A percentile compares a stretch with the other conserved stretches of the same genome.
Evolutionary conservation across 2,329 filamentous ascomycete genomes (phyloP).

Genomic region (Gyromitra esculenta): DNA sequence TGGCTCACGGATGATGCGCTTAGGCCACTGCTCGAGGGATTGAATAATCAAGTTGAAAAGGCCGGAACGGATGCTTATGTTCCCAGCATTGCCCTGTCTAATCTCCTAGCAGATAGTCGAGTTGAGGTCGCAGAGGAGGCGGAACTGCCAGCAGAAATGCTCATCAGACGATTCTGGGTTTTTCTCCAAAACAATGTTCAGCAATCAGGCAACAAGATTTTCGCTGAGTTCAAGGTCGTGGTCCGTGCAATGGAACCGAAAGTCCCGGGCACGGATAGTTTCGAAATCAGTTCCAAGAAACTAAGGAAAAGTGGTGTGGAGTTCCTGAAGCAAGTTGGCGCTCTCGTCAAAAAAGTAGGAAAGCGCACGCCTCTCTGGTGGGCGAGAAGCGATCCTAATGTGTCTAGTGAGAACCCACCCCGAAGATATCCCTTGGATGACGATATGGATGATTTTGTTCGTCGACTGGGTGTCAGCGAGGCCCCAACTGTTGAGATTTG

Average conservation of each 20-base stretch:
- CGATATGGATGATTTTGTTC: not conserved
- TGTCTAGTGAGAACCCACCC: not conserved
- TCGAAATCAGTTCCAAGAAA: not conserved
- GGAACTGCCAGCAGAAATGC: not conserved
- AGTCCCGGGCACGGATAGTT: not conserved
- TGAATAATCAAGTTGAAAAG: fast-evolving
- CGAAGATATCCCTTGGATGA: not conserved
- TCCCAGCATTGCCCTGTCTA: not conserved
- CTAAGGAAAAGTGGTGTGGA: not conserved
- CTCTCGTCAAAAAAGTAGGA: not conserved
- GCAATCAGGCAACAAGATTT: not conserved
- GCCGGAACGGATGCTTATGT: not conserved
- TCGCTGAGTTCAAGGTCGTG: not conserved
- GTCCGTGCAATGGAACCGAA: not conserved
- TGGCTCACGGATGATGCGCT: not conserved
- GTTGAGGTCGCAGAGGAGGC: not conserved
- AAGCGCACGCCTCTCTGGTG: not conserved
- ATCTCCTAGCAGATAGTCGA: not conserved
- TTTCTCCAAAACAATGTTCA: slow-evolving; percentile 23
- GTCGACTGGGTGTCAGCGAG: not conserved
- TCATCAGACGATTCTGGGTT: slow-evolving; percentile 26
- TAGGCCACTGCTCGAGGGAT: not conserved
- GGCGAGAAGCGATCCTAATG: not conserved
- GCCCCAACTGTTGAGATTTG: not conserved
- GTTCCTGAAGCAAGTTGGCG: not conserved